phyloP scores from a whole-genome alignment of 768 basidiomycete species.

The Macrolepiota albuminosa region DNA sequence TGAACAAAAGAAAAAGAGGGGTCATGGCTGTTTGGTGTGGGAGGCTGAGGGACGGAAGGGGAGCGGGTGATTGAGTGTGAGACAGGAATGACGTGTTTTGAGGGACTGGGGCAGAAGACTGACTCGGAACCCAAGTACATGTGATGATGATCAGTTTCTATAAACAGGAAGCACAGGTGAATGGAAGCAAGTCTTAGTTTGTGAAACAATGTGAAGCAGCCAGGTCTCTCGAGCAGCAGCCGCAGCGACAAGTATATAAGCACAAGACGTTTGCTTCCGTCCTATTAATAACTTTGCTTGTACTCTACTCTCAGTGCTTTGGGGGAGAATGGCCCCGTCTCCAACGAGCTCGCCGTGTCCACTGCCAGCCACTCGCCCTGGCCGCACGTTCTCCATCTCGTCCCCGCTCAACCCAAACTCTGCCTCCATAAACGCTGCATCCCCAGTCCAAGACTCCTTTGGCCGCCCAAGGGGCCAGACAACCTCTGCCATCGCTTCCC shows the following conservation, averaged over 20 bases:
- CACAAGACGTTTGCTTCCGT: background rate
- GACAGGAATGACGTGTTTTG: too few species aligned
- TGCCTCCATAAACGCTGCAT: background rate
- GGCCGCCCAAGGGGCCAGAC: conserved; percentile 10
- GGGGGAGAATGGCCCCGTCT: background rate
- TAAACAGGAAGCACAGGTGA: too few species aligned
- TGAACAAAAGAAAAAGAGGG: too few species aligned
- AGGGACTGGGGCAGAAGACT: too few species aligned
- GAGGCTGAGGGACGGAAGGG: too few species aligned
- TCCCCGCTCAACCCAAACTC: conserved; percentile 5
- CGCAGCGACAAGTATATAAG: background rate
- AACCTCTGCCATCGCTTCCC: conserved; percentile 1
- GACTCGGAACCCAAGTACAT: too few species aligned
- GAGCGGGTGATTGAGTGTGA: too few species aligned
- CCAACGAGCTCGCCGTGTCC: background rate
- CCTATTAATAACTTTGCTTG: background rate
- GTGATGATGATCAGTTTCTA: too few species aligned
- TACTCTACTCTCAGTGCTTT: background rate
- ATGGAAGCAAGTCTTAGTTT: too few species aligned
- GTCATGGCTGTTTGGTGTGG: too few species aligned
- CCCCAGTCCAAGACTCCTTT: background rate
- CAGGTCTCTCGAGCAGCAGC: too few species aligned
- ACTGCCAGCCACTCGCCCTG: background rate
- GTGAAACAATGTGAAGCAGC: too few species aligned
- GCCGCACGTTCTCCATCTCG: background rate